A percentile compares a stretch with the other conserved stretches of the same genome.
These are phyloP conservation scores for Tribonema minus DNA, from an alignment of 108 stramenopile genomes.

Conservation along the genomic window DNA sequence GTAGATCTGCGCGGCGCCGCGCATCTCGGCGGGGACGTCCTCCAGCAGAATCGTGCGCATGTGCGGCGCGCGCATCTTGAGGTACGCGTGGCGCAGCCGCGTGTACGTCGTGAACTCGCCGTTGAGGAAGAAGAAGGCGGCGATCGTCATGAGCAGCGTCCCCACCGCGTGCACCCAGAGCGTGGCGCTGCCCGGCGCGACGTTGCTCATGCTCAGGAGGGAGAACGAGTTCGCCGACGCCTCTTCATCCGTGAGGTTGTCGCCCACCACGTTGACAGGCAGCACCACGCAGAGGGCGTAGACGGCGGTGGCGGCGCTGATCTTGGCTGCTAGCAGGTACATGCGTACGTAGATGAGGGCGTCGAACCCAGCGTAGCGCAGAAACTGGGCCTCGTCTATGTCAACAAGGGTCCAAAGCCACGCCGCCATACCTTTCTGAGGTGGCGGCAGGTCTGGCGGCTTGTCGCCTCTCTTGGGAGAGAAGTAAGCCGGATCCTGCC, in stretches of 20 bases:
- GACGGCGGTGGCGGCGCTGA: constrained; percentile 15
- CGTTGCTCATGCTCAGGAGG: constrained; percentile 44
- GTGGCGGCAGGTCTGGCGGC: constrained; percentile 37
- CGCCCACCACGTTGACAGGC: constrained; percentile 32
- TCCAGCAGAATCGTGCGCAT: constrained; percentile 51
- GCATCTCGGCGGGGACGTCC: constrained; percentile 37
- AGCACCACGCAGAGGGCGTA: constrained; percentile 26
- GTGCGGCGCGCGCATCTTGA: constrained; percentile 40
- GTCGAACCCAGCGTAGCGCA: constrained; percentile 47
- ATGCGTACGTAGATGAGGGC: constrained; percentile 43
- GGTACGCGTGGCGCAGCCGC: constrained; percentile 26
- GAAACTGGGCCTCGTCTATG: constrained; percentile 23
- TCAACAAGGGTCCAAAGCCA: constrained; percentile 24
- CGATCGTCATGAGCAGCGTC: constrained; percentile 33
- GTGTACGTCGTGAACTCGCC: constrained; percentile 43
- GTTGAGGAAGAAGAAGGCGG: constrained; percentile 28
- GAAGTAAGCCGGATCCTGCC: constrained; percentile 38
- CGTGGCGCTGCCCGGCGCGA: constrained; percentile 5
- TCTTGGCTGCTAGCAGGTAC: constrained; percentile 31
- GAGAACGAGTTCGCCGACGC: neutral
- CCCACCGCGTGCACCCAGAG: constrained; percentile 43
- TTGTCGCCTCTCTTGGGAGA: constrained; percentile 17
- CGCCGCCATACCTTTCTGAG: constrained; percentile 7
- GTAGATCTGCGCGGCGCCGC: constrained; percentile 29
- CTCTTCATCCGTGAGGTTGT: too few species aligned